Percentiles rank a stretch among this genome's conserved stretches.
Evolutionary conservation across 148 eudicot species (phyloP).

Genomic region (Fagopyrum homotropicum): DNA sequence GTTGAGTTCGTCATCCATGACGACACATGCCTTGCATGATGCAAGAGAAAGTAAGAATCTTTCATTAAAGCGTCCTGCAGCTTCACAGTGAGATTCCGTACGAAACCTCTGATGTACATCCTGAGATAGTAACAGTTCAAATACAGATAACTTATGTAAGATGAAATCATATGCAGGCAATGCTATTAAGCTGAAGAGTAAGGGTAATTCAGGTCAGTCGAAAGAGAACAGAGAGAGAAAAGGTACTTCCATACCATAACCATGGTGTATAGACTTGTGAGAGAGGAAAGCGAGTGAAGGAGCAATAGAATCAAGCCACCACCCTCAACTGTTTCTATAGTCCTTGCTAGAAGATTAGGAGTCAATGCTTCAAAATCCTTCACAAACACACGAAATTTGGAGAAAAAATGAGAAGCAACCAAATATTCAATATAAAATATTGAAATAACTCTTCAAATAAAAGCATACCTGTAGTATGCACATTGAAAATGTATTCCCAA

Average conservation of each 20-base stretch:
- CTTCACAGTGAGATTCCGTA: conserved; percentile 77
- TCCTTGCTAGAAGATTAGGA: conserved; percentile 90
- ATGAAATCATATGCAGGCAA: neutral
- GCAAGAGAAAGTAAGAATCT: conserved; percentile 85
- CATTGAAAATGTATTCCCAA: conserved; percentile 96
- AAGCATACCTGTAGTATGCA: conserved; percentile 76
- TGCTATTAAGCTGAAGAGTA: conserved; percentile 4
- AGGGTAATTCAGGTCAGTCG: neutral
- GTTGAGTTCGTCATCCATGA: conserved; percentile 93
- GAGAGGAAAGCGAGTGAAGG: conserved; percentile 76
- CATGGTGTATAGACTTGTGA: conserved; percentile 88
- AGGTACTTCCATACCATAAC: conserved; percentile 59
- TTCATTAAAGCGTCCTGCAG: conserved; percentile 89
- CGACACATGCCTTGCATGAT: conserved; percentile 78
- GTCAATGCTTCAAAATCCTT: conserved; percentile 98
- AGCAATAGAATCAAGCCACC: conserved; percentile 83
- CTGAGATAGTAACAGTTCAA: conserved; percentile 27
- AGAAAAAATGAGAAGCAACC: conserved; percentile 8
- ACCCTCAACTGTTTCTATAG: conserved; percentile 97
- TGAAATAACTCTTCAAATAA: neutral
- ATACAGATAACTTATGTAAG: neutral
- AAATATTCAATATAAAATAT: neutral
- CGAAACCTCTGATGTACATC: conserved; percentile 96
- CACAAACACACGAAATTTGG: conserved; percentile 6
- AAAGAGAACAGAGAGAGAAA: neutral